Evolutionary conservation across 1,284 basidiomycete species (phyloP).

Genomic region (Phaffia rhodozyma): DNA sequence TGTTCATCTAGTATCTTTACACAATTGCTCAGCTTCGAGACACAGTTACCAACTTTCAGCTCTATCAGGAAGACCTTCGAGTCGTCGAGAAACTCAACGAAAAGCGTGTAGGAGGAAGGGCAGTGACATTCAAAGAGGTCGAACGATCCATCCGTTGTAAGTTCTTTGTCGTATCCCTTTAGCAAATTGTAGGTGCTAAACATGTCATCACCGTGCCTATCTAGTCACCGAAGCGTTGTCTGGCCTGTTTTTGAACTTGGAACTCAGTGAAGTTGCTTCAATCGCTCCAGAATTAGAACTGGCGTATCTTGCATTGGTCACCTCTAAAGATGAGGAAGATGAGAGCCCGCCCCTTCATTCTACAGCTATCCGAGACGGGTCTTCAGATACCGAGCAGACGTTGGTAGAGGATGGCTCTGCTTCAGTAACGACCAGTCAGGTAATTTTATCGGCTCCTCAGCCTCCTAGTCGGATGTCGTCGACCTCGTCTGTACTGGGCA

Average conservation of each 20-base stretch:
- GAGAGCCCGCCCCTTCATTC: slow-evolving; percentile 37
- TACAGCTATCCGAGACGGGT: not conserved
- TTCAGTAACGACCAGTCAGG: not conserved
- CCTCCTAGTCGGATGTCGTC: not conserved
- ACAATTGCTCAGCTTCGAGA: slow-evolving; percentile 80
- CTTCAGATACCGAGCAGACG: slow-evolving; percentile 65
- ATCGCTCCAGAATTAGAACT: slow-evolving; percentile 75
- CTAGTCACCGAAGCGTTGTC: slow-evolving; percentile 67
- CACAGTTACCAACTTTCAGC: slow-evolving; percentile 49
- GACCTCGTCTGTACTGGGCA: slow-evolving; percentile 52
- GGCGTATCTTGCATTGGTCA: slow-evolving; percentile 83
- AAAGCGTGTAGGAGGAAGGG: slow-evolving; percentile 71
- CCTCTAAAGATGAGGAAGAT: slow-evolving; percentile 76
- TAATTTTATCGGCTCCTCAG: slow-evolving; percentile 6
- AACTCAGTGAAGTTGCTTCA: slow-evolving; percentile 51
- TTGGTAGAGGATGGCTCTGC: slow-evolving; percentile 51
- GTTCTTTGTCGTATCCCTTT: slow-evolving; percentile 22
- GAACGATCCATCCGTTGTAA: slow-evolving; percentile 69
- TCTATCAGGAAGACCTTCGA: slow-evolving; percentile 44
- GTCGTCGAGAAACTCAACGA: slow-evolving; percentile 40
- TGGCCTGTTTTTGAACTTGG: slow-evolving; percentile 63
- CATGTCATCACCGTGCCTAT: slow-evolving; percentile 20
- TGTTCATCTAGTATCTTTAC: slow-evolving; percentile 63
- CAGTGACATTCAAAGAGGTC: slow-evolving; percentile 68
- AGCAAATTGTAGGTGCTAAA: slow-evolving; percentile 7